These are phyloP conservation scores for Phaeosphaeriaceae sp. DNA, from an alignment of 2,329 filamentous ascomycete species.

Conservation along the genomic window DNA sequence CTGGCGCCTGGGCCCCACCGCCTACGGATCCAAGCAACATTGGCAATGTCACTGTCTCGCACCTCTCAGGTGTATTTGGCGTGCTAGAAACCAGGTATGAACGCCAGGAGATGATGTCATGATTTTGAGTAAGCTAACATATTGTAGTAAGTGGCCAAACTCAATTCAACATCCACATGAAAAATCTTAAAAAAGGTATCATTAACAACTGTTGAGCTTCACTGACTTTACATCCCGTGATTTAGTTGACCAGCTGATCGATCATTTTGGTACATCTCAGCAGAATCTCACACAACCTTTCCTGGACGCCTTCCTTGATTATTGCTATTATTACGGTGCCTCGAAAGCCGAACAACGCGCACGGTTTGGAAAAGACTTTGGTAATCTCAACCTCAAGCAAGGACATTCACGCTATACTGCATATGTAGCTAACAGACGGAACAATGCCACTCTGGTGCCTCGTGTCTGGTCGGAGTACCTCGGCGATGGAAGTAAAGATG, in stretches of 20 bases:
- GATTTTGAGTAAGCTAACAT: too few species aligned
- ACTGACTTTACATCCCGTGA: too few species aligned
- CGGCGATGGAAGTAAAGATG: slow-evolving; percentile 45
- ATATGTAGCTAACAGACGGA: slow-evolving; percentile 55
- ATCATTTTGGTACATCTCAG: slow-evolving; percentile 49
- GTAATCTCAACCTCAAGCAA: slow-evolving; percentile 58
- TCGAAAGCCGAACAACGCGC: slow-evolving; percentile 57
- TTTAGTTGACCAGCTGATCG: slow-evolving; percentile 58
- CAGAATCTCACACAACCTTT: slow-evolving; percentile 58
- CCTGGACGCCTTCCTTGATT: slow-evolving; percentile 63
- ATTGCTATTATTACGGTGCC: slow-evolving; percentile 65
- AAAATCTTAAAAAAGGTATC: too few species aligned
- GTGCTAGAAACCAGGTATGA: slow-evolving; percentile 57
- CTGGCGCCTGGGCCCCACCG: slow-evolving; percentile 60
- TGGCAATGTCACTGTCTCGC: slow-evolving; percentile 60
- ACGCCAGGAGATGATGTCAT: too few species aligned
- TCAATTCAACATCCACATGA: too few species aligned
- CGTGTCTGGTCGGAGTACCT: slow-evolving; percentile 64
- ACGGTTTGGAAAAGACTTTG: slow-evolving; percentile 59
- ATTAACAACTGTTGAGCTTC: too few species aligned
- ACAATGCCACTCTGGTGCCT: slow-evolving; percentile 56
- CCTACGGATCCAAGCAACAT: slow-evolving; percentile 60
- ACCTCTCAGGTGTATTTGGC: slow-evolving; percentile 65
- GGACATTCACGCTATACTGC: slow-evolving; percentile 66
- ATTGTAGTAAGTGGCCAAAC: too few species aligned